Conservation (phyloP, 2,329 filamentous ascomycete genomes). For the Colletotrichum theobromicola region DNA sequence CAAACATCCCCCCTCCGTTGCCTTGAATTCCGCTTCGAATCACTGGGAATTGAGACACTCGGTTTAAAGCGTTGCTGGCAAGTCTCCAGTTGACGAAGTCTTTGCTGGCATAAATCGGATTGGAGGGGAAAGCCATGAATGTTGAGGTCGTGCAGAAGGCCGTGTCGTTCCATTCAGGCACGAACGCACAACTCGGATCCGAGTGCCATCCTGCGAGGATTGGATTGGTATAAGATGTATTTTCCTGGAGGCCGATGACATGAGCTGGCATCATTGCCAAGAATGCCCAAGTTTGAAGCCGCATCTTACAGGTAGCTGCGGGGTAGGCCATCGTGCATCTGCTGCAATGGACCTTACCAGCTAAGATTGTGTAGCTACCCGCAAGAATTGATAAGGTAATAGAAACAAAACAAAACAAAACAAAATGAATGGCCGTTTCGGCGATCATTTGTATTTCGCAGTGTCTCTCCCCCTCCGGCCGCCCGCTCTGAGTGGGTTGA, state of each 20-base stretch:
- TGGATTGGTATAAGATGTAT: slow-evolving; percentile 38
- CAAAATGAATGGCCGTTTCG: not conserved
- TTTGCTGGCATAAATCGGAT: slow-evolving; percentile 56
- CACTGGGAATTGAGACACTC: slow-evolving; percentile 39
- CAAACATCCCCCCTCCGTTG: slow-evolving; percentile 45
- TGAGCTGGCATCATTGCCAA: not conserved
- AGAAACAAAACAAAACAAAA: not conserved
- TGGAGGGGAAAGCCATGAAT: slow-evolving; percentile 56
- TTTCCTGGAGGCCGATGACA: not conserved
- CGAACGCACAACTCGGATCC: slow-evolving; percentile 48
- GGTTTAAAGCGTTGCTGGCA: slow-evolving; percentile 42
- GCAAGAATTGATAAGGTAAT: not conserved
- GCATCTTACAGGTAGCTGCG: not conserved
- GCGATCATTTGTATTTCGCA: not conserved
- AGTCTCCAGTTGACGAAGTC: slow-evolving; percentile 57
- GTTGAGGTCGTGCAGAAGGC: slow-evolving; percentile 58
- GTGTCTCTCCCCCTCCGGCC: not conserved
- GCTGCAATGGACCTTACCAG: accelerated
- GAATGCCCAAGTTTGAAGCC: not conserved
- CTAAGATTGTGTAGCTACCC: not conserved
- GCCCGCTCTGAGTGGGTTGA: not conserved
- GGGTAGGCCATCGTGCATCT: not conserved
- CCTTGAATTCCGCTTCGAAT: not conserved
- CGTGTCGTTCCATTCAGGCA: slow-evolving; percentile 37
- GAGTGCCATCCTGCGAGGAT: slow-evolving; percentile 55